Evolutionary conservation across 1,284 basidiomycete genomes (phyloP).

Genomic region (Dichomitus squalens): DNA sequence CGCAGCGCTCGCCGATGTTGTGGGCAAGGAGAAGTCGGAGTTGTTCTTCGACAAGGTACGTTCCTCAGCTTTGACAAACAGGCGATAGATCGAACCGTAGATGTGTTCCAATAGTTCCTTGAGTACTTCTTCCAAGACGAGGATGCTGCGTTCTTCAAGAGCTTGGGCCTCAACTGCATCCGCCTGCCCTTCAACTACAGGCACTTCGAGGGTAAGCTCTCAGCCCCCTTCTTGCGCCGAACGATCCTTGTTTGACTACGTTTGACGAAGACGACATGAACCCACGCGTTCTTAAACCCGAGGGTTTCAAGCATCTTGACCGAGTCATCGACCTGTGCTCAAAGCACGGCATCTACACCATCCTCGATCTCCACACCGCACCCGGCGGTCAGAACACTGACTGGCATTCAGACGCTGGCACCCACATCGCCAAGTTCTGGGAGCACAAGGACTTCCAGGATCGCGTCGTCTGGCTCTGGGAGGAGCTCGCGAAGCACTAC

Average conservation of each 20-base stretch:
- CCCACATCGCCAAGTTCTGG: constrained; percentile 67
- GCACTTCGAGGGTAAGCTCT: constrained; percentile 53
- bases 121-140: constrained; percentile 75
- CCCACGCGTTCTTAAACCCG: constrained; percentile 59
- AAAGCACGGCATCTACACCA: constrained; percentile 58
- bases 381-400: constrained; percentile 63
- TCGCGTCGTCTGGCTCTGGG: constrained; percentile 70
- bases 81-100: neutral
- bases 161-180: constrained; percentile 73
- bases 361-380: constrained; percentile 63
- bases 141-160: constrained; percentile 72
- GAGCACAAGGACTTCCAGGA: constrained; percentile 79
- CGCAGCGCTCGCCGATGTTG: constrained; percentile 62
- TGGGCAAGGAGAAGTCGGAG: constrained; percentile 70
- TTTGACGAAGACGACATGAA: constrained; percentile 62
- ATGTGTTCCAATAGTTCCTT: constrained; percentile 52
- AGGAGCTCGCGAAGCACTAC: constrained; percentile 67
- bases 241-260: neutral
- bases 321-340: constrained; percentile 63
- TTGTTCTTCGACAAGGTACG: constrained; percentile 79
- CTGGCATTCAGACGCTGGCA: constrained; percentile 57
- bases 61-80: neutral
- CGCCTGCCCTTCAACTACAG: constrained; percentile 70
- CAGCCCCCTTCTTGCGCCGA: constrained; percentile 28
- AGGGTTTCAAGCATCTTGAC: constrained; percentile 68